Evolutionary conservation across 202 grass and related monocot genomes (phyloP), one percentile per base, ranked within the genome.

Genomic region (Hordeum pubiflorum): DNA sequence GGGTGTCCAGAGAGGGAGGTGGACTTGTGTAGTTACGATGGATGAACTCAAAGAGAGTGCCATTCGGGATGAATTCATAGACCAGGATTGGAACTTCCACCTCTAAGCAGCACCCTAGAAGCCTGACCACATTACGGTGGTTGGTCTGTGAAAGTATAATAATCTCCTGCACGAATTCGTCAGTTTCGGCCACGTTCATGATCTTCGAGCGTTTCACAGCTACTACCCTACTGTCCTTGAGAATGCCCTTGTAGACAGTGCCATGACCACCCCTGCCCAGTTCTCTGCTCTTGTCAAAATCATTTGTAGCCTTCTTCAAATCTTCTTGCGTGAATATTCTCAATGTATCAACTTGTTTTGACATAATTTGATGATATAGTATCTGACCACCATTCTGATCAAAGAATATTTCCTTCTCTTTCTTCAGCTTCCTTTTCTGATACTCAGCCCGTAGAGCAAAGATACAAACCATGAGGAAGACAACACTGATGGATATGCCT

Each of bases 371-470:
- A 0, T 83, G 71, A 1, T 57, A 83, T 1, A 82, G n/a, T 65
- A 82, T 37, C 4, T 54, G 41, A 9, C 70, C 81, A 3, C 71
- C 81, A 65, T 75, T 83, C 29, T 64, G 61, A 34, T 64, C 14
- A 1, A 64, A 64, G 60, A 83, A 66, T 11, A 2, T 83, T 5
- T 83, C 33, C 46, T 83, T 83, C 24, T 83, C 81, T 66, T 75
- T 83, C 0, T 2, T 3, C 10, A 83, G 2, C 20, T 65, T 64
- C 21, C 0, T 65, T 56, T 41, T 75, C 2, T 83, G 21, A 21
- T 10, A 66, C 2, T 10, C 1, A 6, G 7, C 38, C 10, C 64
- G 1, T 4, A 66, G 1, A 39, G 15, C 18, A 0, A 32, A 83
- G 6, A 31, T 2, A 21, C 31, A 83, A 2, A 75, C 0, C 4